Evolutionary conservation across 2,329 filamentous ascomycete genomes (phyloP).

Genomic region (Aspergillus ibericus): DNA sequence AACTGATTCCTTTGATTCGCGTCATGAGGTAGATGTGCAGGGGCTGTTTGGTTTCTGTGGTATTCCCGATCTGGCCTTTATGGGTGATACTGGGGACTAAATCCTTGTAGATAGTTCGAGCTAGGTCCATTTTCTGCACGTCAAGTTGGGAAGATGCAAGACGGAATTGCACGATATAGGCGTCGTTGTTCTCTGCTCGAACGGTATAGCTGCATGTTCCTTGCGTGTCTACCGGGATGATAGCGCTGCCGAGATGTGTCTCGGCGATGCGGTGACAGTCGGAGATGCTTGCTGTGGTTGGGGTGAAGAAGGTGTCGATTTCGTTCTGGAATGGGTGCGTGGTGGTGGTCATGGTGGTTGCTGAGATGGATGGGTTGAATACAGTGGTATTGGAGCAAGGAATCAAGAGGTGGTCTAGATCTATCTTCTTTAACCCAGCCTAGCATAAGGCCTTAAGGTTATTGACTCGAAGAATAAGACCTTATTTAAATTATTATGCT

Average conservation of each 20-base stretch:
- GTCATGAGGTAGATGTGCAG: conserved; percentile 41
- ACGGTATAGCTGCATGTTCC: conserved; percentile 44
- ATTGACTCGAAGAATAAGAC: too few relatives aligned
- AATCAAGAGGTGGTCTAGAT: too few relatives aligned
- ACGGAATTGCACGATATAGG: conserved; percentile 43
- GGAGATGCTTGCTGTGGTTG: conserved; percentile 19
- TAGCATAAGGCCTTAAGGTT: too few relatives aligned
- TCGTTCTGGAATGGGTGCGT: conserved; percentile 19
- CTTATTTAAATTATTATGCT: too few relatives aligned
- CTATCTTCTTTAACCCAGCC: too few relatives aligned
- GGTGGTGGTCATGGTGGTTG: background rate
- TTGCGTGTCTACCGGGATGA: conserved; percentile 38
- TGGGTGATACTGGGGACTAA: conserved; percentile 30
- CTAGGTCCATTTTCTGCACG: conserved; percentile 31
- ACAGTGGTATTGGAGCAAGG: too few relatives aligned
- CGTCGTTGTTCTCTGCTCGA: conserved; percentile 28
- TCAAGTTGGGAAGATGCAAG: conserved; percentile 37
- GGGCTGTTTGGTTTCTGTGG: conserved; percentile 28
- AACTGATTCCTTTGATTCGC: conserved; percentile 34
- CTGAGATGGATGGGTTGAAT: too few relatives aligned
- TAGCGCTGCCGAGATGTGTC: conserved; percentile 30
- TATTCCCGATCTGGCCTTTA: conserved; percentile 30
- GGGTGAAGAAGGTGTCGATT: conserved; percentile 22
- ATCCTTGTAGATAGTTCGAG: conserved; percentile 32
- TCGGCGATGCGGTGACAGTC: conserved; percentile 26